A percentile compares a stretch with the other conserved stretches of the same genome.
Conservation (phyloP, 768 basidiomycete genomes). For the Coprinopsis strossmayeri region DNA sequence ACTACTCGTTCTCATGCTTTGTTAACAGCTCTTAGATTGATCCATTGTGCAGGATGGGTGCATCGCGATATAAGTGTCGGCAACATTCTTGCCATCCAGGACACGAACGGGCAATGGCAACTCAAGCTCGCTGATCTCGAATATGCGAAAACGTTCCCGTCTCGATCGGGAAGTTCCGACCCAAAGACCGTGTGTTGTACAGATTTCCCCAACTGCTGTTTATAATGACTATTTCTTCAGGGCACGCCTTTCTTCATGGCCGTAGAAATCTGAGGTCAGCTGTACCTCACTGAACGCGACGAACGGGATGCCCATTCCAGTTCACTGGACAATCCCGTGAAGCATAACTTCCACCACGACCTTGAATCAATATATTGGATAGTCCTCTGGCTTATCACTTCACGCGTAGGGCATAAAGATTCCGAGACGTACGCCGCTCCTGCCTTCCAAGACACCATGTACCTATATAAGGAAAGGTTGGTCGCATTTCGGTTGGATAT, state of each 20-base stretch:
- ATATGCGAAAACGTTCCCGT: conserved; percentile 1
- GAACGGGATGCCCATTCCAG: too few species aligned
- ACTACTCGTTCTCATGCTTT: not conserved
- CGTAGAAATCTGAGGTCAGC: not conserved
- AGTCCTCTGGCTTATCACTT: not conserved
- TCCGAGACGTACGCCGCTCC: too few species aligned
- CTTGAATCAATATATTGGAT: conserved; percentile 5
- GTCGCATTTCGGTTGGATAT: too few species aligned
- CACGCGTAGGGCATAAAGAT: too few species aligned
- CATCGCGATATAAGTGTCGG: conserved; percentile 1
- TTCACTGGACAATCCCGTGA: not conserved
- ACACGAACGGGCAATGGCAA: too few species aligned
- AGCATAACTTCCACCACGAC: not conserved
- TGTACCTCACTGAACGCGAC: too few species aligned
- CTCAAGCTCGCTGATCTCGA: conserved; percentile 1
- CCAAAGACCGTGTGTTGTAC: not conserved
- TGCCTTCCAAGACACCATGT: too few species aligned
- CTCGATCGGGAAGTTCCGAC: not conserved
- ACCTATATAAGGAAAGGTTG: too few species aligned
- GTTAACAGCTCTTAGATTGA: not conserved
- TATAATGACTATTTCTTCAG: conserved; percentile 5
- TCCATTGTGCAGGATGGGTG: not conserved
- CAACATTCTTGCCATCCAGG: not conserved
- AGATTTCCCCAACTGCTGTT: not conserved
- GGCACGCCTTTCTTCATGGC: too few species aligned